Evolutionary conservation across 108 stramenopile species (phyloP).

Genomic region (Nitzschia inconspicua): DNA sequence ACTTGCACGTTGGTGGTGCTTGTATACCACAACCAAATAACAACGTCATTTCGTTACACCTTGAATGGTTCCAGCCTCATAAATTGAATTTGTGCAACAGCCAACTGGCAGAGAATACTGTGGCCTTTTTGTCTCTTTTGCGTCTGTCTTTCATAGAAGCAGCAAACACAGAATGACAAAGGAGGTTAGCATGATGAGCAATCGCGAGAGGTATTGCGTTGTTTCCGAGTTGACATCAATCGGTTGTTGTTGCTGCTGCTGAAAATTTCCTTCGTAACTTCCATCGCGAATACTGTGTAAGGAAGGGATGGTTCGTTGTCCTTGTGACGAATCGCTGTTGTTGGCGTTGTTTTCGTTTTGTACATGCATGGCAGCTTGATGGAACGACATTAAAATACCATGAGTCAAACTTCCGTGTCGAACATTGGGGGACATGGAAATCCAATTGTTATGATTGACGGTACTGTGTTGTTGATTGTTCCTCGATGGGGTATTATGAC

Average conservation of each 20-base stretch:
- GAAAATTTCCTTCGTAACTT: neutral
- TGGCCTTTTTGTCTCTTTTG: too few relatives aligned
- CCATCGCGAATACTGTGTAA: constrained; percentile 3
- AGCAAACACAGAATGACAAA: constrained; percentile 80
- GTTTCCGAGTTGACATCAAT: constrained; percentile 20
- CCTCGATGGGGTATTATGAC: too few relatives aligned
- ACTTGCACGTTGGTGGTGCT: too few relatives aligned
- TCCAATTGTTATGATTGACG: neutral
- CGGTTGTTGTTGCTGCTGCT: neutral
- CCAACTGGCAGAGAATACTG: too few relatives aligned
- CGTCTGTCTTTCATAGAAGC: constrained; percentile 39
- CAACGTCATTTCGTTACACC: too few relatives aligned
- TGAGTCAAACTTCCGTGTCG: constrained; percentile 32
- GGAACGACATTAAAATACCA: constrained; percentile 30
- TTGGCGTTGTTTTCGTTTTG: neutral
- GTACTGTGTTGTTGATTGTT: too few relatives aligned
- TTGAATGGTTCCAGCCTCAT: too few relatives aligned
- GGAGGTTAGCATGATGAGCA: constrained; percentile 65
- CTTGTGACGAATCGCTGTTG: neutral
- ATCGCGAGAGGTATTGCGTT: constrained; percentile 59
- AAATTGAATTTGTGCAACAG: too few relatives aligned
- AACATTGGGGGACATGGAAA: constrained; percentile 13
- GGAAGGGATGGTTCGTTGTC: constrained; percentile 1
- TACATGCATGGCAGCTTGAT: constrained; percentile 16
- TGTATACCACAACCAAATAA: too few relatives aligned